A percentile compares a stretch with the other conserved stretches of the same genome.
Evolutionary conservation across 164 flowering plant genomes (phyloP).

Genomic region (Chimonanthus salicifolius): DNA sequence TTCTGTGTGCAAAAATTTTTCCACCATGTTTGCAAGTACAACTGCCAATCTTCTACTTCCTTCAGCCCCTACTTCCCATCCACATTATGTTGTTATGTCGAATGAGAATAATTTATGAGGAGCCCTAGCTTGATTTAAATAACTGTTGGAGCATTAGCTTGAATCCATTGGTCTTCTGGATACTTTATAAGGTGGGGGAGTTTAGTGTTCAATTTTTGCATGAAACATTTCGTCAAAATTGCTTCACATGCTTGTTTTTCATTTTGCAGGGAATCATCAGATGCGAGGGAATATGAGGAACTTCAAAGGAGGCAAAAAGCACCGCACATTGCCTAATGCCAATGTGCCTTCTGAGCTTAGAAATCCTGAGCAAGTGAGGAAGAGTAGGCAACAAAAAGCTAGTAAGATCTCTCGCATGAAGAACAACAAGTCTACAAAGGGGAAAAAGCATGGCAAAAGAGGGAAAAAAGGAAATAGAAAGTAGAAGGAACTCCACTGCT

Average conservation of each 20-base stretch:
- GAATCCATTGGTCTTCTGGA: no score
- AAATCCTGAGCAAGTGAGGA: constrained; percentile 72
- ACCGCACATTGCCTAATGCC: constrained; percentile 55
- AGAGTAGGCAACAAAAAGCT: constrained; percentile 69
- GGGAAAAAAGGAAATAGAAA: constrained; percentile 23
- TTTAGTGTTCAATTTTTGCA: no score
- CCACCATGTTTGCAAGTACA: no score
- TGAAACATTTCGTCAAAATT: neutral
- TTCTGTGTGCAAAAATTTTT: no score
- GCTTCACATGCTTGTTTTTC: neutral
- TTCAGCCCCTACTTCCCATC: no score
- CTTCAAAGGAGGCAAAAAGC: constrained; percentile 42
- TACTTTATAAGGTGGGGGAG: no score
- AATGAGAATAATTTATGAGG: no score
- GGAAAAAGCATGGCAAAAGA: constrained; percentile 37
- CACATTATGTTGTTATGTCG: no score
- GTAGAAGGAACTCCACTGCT: neutral
- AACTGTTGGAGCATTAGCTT: no score
- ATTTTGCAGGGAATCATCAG: constrained; percentile 31
- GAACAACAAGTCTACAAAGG: constrained; percentile 42
- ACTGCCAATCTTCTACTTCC: no score
- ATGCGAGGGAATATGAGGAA: constrained; percentile 25
- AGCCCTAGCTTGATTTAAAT: no score
- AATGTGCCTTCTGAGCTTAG: constrained; percentile 77
- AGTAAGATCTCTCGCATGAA: constrained; percentile 40